Conservation (phyloP, 2,329 filamentous ascomycete species). For the Peltaster fructicola region DNA sequence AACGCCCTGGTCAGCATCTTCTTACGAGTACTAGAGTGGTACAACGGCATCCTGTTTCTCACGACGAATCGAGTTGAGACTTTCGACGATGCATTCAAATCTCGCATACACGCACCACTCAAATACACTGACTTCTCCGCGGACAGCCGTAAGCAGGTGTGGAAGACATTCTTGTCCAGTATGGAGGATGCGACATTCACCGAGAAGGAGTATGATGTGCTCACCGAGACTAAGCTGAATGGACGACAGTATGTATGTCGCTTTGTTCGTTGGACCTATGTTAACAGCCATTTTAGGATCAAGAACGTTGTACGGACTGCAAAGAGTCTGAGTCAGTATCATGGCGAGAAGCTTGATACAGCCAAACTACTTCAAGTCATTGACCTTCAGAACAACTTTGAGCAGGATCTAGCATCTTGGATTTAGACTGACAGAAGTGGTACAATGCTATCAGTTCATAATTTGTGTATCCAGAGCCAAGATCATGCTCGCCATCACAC, state of each 20-base stretch:
- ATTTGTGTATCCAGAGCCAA: too few species aligned
- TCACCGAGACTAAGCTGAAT: constrained; percentile 12
- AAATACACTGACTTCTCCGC: constrained; percentile 12
- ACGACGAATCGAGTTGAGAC: constrained; percentile 20
- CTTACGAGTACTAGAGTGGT: constrained; percentile 22
- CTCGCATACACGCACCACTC: constrained; percentile 19
- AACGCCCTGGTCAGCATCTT: constrained; percentile 58
- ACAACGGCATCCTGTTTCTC: constrained; percentile 15
- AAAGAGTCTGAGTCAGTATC: constrained; percentile 11
- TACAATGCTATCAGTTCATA: too few species aligned
- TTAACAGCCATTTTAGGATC: too few species aligned
- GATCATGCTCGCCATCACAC: too few species aligned
- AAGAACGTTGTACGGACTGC: constrained; percentile 16
- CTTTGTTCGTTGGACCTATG: too few species aligned
- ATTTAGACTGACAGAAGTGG: too few species aligned
- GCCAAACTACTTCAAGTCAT: constrained; percentile 13
- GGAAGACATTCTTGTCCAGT: constrained; percentile 11
- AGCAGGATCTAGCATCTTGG: constrained; percentile 11
- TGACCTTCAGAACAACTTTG: constrained; percentile 13
- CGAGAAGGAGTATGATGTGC: constrained; percentile 7
- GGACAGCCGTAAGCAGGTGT: constrained; percentile 10
- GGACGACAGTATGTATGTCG: too few species aligned
- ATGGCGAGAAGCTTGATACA: constrained; percentile 9
- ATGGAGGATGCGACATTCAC: constrained; percentile 5
- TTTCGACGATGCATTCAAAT: constrained; percentile 22